These are phyloP conservation scores for Acacia confusa DNA, from an alignment of 306 rosid genomes.

Conservation along the genomic window DNA sequence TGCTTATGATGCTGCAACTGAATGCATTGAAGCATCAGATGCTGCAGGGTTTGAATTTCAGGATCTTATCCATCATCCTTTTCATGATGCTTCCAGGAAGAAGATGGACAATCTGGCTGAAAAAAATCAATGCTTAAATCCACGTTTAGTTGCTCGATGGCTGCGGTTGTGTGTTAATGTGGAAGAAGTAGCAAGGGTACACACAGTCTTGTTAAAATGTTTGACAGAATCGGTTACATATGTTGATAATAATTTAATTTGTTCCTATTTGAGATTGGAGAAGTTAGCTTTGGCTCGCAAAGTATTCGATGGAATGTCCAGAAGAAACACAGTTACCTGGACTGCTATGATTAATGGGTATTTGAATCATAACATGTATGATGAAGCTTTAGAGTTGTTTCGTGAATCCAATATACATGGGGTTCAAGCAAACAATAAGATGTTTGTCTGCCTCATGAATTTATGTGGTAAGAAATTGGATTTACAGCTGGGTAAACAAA, in stretches of 20 bases:
- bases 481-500: constrained; percentile 66
- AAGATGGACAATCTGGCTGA: constrained; percentile 61
- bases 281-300: constrained; percentile 58
- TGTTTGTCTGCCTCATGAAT: constrained; percentile 81
- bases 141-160: constrained; percentile 62
- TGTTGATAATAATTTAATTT: constrained; percentile 74
- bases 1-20: constrained; percentile 60
- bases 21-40: constrained; percentile 57
- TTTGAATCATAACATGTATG: constrained; percentile 54
- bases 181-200: constrained; percentile 63
- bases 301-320: constrained; percentile 68
- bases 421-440: constrained; percentile 59
- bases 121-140: constrained; percentile 51
- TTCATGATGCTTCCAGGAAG: constrained; percentile 58
- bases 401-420: constrained; percentile 43
- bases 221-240: constrained; percentile 43
- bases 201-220: constrained; percentile 52
- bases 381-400: constrained; percentile 68
- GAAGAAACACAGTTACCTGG: constrained; percentile 79
- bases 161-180: constrained; percentile 51
- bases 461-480: constrained; percentile 62
- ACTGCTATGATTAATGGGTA: constrained; percentile 83
- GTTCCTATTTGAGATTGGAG: constrained; percentile 57
- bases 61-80: constrained; percentile 59
- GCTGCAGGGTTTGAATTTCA: constrained; percentile 64